phyloP scores from a whole-genome alignment of 75 land plant genomes.

The Azolla pinnata region DNA sequence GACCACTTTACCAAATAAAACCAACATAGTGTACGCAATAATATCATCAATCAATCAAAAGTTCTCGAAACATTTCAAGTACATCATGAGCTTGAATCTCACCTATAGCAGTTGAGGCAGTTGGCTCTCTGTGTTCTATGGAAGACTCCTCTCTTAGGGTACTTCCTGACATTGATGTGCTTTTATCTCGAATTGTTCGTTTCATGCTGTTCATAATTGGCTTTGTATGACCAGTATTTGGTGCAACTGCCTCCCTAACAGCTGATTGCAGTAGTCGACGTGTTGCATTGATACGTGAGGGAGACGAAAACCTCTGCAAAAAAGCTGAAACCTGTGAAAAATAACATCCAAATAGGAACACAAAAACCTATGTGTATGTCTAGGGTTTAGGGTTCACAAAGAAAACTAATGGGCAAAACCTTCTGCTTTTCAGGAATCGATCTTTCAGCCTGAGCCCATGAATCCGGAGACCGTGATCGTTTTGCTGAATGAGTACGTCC shows the following conservation, averaged over 20 bases:
- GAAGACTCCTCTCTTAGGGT: too few relatives aligned
- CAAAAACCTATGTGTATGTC: not conserved
- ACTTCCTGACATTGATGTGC: too few relatives aligned
- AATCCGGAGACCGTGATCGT: not conserved
- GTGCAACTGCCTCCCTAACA: constrained; percentile 82
- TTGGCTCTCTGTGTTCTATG: constrained; percentile 75
- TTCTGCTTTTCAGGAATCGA: not conserved
- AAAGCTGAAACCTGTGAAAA: not conserved
- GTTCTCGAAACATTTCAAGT: too few relatives aligned
- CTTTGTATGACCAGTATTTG: constrained; percentile 23
- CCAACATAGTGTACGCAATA: not conserved
- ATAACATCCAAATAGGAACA: not conserved
- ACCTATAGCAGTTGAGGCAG: constrained; percentile 54
- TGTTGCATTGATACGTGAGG: constrained; percentile 43
- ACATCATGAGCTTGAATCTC: constrained; percentile 1
- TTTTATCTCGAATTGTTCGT: too few relatives aligned
- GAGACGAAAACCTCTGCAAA: constrained; percentile 33
- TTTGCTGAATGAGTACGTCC: not conserved
- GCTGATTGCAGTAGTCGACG: constrained; percentile 86
- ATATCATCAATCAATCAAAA: too few relatives aligned
- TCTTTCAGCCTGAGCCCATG: constrained; percentile 1
- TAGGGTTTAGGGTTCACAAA: not conserved
- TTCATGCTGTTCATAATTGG: too few relatives aligned
- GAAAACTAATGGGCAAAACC: not conserved
- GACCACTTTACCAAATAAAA: not conserved